Conservation (phyloP, 768 basidiomycete genomes). For the Rhodotorula sphaerocarpa region DNA sequence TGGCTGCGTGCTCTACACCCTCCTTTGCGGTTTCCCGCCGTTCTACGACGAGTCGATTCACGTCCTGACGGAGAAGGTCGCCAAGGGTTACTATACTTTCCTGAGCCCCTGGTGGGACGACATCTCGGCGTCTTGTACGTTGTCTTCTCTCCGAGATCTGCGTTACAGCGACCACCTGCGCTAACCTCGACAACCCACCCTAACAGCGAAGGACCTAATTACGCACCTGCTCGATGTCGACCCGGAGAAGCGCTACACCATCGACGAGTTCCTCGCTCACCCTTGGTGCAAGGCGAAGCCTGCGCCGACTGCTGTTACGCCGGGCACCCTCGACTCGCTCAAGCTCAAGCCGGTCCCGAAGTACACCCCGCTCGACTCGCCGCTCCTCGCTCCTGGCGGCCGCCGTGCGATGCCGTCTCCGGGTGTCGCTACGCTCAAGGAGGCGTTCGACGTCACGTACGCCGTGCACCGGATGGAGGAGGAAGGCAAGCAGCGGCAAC, state of each 20-base stretch:
- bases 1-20: constrained; percentile 96
- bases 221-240: constrained; percentile 91
- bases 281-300: constrained; percentile 70
- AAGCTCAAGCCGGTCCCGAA: constrained; percentile 46
- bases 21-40: constrained; percentile 83
- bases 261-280: constrained; percentile 93
- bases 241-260: constrained; percentile 88
- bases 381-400: constrained; percentile 71
- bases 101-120: constrained; percentile 99
- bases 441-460: constrained; percentile 97
- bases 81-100: constrained; percentile 94
- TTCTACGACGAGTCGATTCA: constrained; percentile 99
- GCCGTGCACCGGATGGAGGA: constrained; percentile 99
- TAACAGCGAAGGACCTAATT: constrained; percentile 83
- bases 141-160: constrained; percentile 14
- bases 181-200: background rate
- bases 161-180: constrained; percentile 10
- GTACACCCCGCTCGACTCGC: constrained; percentile 62
- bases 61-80: constrained; percentile 95
- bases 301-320: constrained; percentile 58
- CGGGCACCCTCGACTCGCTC: constrained; percentile 39
- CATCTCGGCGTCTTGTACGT: constrained; percentile 66
- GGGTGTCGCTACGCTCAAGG: constrained; percentile 83
- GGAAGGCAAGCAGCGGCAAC: constrained; percentile 69
- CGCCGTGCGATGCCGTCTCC: constrained; percentile 73